phyloP scores from a whole-genome alignment of 805 yeast genomes.

The Zygotorulaspora florentina region DNA sequence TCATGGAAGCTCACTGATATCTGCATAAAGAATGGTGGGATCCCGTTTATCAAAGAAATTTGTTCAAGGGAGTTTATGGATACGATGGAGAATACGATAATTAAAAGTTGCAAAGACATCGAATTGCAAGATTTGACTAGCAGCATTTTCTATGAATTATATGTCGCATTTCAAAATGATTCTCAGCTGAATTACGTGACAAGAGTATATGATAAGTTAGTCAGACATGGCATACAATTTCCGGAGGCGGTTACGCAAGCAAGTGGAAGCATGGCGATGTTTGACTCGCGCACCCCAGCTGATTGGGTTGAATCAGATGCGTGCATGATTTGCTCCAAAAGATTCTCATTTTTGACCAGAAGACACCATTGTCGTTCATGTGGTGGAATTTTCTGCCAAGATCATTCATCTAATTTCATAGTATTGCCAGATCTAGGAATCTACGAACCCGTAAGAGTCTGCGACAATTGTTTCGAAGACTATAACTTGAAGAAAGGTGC shows the following conservation, averaged over 20 bases:
- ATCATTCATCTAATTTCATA: constrained; percentile 69
- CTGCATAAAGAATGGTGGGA: constrained; percentile 90
- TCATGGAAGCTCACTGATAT: constrained; percentile 75
- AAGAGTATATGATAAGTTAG: constrained; percentile 55
- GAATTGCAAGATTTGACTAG: constrained; percentile 59
- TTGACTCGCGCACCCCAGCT: constrained; percentile 91
- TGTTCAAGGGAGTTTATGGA: constrained; percentile 84
- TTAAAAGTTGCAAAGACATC: constrained; percentile 39
- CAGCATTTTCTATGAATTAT: constrained; percentile 71
- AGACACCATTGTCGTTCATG: constrained; percentile 97
- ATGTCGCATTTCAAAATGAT: constrained; percentile 64
- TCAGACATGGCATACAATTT: constrained; percentile 60
- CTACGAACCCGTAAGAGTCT: constrained; percentile 83
- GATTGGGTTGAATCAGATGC: constrained; percentile 96
- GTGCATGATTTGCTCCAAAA: constrained; percentile 86
- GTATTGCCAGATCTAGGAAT: constrained; percentile 84
- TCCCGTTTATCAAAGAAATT: constrained; percentile 73
- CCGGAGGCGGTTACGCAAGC: constrained; percentile 40
- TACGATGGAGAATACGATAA: constrained; percentile 50
- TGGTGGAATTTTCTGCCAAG: constrained; percentile 89
- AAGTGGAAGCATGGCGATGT: constrained; percentile 41
- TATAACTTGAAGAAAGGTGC: constrained; percentile 40
- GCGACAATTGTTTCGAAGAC: constrained; percentile 81
- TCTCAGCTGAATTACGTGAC: constrained; percentile 62
- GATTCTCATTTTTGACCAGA: constrained; percentile 77